Conservation (phyloP, 2,329 filamentous ascomycete genomes). For the Arthrobotrys sphaeroides region DNA sequence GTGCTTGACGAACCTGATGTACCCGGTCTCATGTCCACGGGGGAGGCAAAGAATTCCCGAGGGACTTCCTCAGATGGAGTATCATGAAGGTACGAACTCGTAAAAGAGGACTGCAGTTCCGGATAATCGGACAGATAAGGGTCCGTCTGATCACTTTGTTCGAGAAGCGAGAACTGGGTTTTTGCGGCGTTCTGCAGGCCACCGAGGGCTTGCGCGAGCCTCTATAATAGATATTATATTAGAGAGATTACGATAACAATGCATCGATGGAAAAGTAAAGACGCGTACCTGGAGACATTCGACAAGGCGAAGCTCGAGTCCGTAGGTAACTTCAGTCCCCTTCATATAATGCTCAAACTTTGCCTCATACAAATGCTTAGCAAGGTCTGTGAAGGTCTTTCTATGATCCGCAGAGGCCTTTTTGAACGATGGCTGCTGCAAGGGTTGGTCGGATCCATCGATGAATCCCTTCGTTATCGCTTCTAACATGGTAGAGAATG, state of each 20-base stretch:
- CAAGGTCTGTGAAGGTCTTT: constrained; percentile 67
- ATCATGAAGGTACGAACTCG: background rate
- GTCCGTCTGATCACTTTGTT: constrained; percentile 64
- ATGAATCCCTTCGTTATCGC: constrained; percentile 72
- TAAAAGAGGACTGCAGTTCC: constrained; percentile 57
- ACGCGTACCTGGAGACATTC: constrained; percentile 72
- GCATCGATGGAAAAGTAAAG: constrained; percentile 6
- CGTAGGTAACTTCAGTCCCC: constrained; percentile 72
- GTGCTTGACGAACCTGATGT: background rate
- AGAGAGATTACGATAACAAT: background rate
- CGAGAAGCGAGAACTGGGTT: constrained; percentile 85
- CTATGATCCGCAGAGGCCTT: constrained; percentile 66
- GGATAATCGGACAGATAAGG: constrained; percentile 57
- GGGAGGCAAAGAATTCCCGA: background rate
- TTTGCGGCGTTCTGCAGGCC: constrained; percentile 87
- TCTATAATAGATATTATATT: constrained; percentile 62
- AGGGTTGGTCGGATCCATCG: constrained; percentile 69
- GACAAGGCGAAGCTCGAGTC: constrained; percentile 79
- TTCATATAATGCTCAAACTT: constrained; percentile 72
- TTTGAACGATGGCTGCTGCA: constrained; percentile 66
- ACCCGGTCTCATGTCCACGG: constrained; percentile 7
- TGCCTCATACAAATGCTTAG: constrained; percentile 71
- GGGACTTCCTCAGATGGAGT: constrained; percentile 13
- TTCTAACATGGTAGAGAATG: constrained; percentile 69
- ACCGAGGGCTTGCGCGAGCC: constrained; percentile 85